These are phyloP conservation scores for Aspergillus sojae DNA, from an alignment of 2,329 filamentous ascomycete genomes.

Conservation along the genomic window DNA sequence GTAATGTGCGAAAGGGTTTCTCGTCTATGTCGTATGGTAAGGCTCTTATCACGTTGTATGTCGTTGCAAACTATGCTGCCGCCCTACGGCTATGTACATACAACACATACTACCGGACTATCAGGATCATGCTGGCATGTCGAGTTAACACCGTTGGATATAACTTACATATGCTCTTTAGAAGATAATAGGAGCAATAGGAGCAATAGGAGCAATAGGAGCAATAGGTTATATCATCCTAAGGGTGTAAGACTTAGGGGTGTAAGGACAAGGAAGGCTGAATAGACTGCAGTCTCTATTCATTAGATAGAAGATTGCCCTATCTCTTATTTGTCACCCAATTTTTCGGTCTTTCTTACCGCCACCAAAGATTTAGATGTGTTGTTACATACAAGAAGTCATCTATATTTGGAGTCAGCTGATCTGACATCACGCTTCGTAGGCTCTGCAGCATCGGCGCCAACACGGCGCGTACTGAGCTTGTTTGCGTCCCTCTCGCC, in stretches of 20 bases:
- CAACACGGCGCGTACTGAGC: constrained; percentile 27
- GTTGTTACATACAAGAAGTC: not conserved
- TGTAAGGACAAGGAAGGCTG: not conserved
- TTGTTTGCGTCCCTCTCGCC: constrained; percentile 11
- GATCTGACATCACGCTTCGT: constrained; percentile 18
- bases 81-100: not conserved
- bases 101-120: not conserved
- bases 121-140: not conserved
- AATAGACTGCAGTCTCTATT: not conserved
- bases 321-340: not conserved
- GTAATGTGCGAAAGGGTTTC: not conserved
- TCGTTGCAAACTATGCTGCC: not conserved
- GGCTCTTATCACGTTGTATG: not conserved
- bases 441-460: constrained; percentile 22
- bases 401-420: constrained; percentile 18
- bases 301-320: not conserved
- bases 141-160: not conserved
- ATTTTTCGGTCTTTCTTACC: not conserved
- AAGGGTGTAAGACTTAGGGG: not conserved
- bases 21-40: not conserved
- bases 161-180: not conserved
- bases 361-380: not conserved
- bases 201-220: no score
- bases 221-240: not conserved
- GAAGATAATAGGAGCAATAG: not conserved